phyloP scores from a whole-genome alignment of 1,284 basidiomycete genomes.

The Acaromyces ingoldii region DNA sequence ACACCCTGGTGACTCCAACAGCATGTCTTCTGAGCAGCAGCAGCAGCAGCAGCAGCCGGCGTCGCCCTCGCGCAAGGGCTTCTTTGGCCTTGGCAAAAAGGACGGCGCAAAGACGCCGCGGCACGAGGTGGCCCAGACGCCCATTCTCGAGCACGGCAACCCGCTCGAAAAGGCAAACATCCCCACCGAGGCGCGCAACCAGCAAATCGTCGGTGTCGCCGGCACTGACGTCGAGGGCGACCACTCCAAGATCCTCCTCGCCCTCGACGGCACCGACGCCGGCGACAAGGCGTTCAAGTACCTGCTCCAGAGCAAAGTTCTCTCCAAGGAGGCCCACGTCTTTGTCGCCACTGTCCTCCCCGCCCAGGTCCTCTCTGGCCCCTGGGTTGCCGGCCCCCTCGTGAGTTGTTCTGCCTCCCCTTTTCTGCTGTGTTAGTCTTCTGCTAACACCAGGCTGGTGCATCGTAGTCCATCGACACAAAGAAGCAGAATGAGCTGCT shows the following conservation, averaged over 20 bases:
- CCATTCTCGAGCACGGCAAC: slow-evolving; percentile 42
- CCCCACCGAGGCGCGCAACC: slow-evolving; percentile 41
- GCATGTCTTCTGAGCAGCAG: neutral
- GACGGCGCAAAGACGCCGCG: slow-evolving; percentile 8
- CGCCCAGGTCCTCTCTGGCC: slow-evolving; percentile 38
- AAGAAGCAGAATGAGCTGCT: slow-evolving; percentile 45
- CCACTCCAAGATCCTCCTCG: slow-evolving; percentile 37
- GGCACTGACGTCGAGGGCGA: slow-evolving; percentile 24
- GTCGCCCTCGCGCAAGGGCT: slow-evolving; percentile 7
- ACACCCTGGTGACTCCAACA: no score
- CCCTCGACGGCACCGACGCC: slow-evolving; percentile 46
- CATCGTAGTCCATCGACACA: slow-evolving; percentile 44
- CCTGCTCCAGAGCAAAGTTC: slow-evolving; percentile 31
- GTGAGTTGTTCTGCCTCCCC: no score
- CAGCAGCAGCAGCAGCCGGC: neutral
- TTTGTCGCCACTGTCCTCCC: slow-evolving; percentile 46
- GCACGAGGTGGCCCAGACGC: slow-evolving; percentile 36
- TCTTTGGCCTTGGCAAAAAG: slow-evolving; percentile 11
- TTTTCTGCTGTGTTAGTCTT: no score
- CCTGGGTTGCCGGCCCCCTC: slow-evolving; percentile 39
- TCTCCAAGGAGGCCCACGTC: slow-evolving; percentile 32
- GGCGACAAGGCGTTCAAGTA: slow-evolving; percentile 46
- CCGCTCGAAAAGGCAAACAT: slow-evolving; percentile 39
- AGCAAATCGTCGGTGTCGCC: slow-evolving; percentile 41
- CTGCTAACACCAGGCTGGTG: no score